Evolutionary conservation across 805 yeast species (phyloP), one percentile per base, ranked within the genome.

Genomic region (Tanozyma kutaoensis): DNA sequence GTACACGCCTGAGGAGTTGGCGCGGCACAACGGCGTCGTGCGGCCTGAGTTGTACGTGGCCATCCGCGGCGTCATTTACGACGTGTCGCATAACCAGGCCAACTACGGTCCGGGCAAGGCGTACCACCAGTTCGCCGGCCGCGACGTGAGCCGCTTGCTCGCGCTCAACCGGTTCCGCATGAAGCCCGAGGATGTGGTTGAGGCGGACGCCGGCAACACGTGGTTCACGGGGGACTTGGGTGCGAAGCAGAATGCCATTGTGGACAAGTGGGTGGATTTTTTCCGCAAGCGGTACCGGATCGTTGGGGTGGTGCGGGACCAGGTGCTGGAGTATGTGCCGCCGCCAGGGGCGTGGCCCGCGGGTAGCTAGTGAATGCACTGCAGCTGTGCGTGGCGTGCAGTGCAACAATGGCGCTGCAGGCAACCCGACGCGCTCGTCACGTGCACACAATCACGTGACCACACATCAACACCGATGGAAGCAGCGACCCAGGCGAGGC

Each of bases 31-130:
- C 30, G 64, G 63, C n/a, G 30, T 25, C 4, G 39, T 39, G 15
- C 33, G 34, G 18, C 44, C 42, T 11, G 31, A 64, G 32, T 64
- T 79, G 36, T 82, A 73, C 48, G 77, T 82, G 12, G 91, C 73
- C 6, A 74, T 82, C 39, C 72, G 74, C 34, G 91, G 93, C 13
- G 62, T 61, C 2, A 70, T 84, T 8, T 84, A 80, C 46, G 95
- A 82, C 42, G 95, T 84, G 8, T 66, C 80, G 0, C 45, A 55
- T 24, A 82, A 81, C 42, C 39, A 47, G 9, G 69, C 65, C 11
- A 75, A 74, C 22, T 82, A 82, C 45, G 95, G 93, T 0, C 76
- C 76, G 3, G 86, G 85, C 0, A 68, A 71, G 33, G 72, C 76
- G 14, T 84, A 82, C 49, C 73, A 72, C 40, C 69, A 62, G 5